Evolutionary conservation across 345 rosid genomes (phyloP).

Genomic region (Ricinus communis): DNA sequence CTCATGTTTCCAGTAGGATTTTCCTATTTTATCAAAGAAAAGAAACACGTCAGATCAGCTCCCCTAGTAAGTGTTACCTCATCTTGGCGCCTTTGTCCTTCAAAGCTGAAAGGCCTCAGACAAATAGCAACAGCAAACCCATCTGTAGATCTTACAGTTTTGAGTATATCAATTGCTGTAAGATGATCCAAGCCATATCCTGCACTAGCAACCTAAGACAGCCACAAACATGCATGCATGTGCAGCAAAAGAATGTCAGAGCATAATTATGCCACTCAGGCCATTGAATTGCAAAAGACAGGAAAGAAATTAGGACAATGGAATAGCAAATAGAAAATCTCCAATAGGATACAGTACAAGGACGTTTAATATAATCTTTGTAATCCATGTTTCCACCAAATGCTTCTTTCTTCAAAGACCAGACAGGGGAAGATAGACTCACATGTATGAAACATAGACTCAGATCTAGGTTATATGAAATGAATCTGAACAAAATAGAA

Average conservation of each 20-base stretch:
- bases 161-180: slow-evolving; percentile 63
- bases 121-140: slow-evolving; percentile 64
- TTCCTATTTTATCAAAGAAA: slow-evolving; percentile 1
- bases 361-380: background rate
- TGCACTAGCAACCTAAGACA: slow-evolving; percentile 66
- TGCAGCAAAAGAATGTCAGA: slow-evolving; percentile 10
- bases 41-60: slow-evolving; percentile 7
- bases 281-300: background rate
- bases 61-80: slow-evolving; percentile 53
- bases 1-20: background rate
- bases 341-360: background rate
- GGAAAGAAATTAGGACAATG: background rate
- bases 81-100: slow-evolving; percentile 77
- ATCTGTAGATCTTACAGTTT: slow-evolving; percentile 47
- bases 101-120: slow-evolving; percentile 88
- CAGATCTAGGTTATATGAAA: background rate
- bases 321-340: background rate
- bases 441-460: background rate
- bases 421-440: background rate
- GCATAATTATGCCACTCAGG: background rate
- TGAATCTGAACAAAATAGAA: background rate
- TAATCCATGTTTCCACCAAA: background rate
- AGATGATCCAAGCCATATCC: slow-evolving; percentile 73
- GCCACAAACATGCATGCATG: background rate
- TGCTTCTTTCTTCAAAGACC: background rate